Evolutionary conservation across 164 flowering plant species (phyloP), one percentile per base, ranked within the genome.

Genomic region (Brasenia schreberi): DNA sequence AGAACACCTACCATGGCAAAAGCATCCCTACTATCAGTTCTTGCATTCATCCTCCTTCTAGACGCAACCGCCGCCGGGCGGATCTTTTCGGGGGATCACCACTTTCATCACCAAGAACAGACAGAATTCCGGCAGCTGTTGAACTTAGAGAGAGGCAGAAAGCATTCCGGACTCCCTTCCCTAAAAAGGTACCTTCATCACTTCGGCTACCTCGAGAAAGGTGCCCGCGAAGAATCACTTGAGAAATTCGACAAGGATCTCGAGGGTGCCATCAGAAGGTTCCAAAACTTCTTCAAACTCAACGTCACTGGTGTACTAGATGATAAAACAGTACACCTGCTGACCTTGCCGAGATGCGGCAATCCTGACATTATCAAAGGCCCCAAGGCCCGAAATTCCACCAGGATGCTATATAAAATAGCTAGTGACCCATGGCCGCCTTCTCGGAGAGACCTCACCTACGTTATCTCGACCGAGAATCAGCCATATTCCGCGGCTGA

Each of bases 401-500:
- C 12, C 16, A 9, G 12, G 9, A 9, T 14, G 16, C 56, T 5
- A 9, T 49, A 49, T 14, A 49, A 14, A 9, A 9, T 49, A 0
- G 78, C 77, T 16, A 42, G 1, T 56, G 92, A 94, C 0, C 73
- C 71, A n/a, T 89, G 96, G 96, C 84, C 90, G 5, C 65, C 44
- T 3, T 53, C 52, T 12, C 49, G 58, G 49, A 70, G 53, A 0
- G 58, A 74, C 2, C 67, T 90, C 14, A 81, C 82, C n/a, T 90
- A 84, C 78, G 86, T 81, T 0, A 88, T 90, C 68, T 86, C 6
- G 75, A 19, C 0, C 23, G 42, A 27, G 62, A 12, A 14, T 23
- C 80, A 80, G 64, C 69, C 73, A 45, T 72, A 82, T 11, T 14
- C 78, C 77, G 5, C 7, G 7, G 80, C 72, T 19, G 17, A 63